Conservation (phyloP, 2,329 filamentous ascomycete species). For the Venturia asperata region DNA sequence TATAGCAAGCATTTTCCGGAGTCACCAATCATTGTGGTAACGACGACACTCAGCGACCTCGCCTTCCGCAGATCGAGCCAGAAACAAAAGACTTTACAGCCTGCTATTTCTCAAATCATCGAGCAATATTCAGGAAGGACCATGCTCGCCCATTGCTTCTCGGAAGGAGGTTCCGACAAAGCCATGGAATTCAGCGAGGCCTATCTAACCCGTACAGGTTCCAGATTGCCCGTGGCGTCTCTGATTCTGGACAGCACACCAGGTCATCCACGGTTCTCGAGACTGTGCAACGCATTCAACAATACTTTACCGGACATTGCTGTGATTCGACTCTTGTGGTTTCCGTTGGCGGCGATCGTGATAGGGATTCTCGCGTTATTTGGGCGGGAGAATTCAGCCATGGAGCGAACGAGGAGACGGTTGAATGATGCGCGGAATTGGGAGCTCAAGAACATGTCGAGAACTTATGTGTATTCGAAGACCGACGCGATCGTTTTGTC, state of each 20-base stretch:
- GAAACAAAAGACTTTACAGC: slow-evolving; percentile 19
- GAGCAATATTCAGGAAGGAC: background rate
- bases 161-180: slow-evolving; percentile 29
- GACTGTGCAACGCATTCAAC: slow-evolving; percentile 22
- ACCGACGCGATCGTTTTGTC: slow-evolving; percentile 51
- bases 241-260: slow-evolving; percentile 29
- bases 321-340: slow-evolving; percentile 21
- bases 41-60: slow-evolving; percentile 24
- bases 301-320: slow-evolving; percentile 21
- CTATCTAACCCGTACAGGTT: slow-evolving; percentile 14
- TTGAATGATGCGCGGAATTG: slow-evolving; percentile 9
- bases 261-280: slow-evolving; percentile 19
- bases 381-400: background rate
- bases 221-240: slow-evolving; percentile 21
- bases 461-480: slow-evolving; percentile 53
- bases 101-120: slow-evolving; percentile 23
- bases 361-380: background rate
- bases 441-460: slow-evolving; percentile 31
- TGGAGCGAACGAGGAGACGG: background rate
- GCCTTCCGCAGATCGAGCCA: slow-evolving; percentile 21
- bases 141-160: slow-evolving; percentile 30
- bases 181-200: slow-evolving; percentile 24
- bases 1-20: slow-evolving; percentile 26
- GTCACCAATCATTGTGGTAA: slow-evolving; percentile 28
- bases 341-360: slow-evolving; percentile 14